Evolutionary conservation across 176 grass and related monocot genomes (phyloP), one percentile per base, ranked within the genome.

Genomic region (Phoenix roebelenii): DNA sequence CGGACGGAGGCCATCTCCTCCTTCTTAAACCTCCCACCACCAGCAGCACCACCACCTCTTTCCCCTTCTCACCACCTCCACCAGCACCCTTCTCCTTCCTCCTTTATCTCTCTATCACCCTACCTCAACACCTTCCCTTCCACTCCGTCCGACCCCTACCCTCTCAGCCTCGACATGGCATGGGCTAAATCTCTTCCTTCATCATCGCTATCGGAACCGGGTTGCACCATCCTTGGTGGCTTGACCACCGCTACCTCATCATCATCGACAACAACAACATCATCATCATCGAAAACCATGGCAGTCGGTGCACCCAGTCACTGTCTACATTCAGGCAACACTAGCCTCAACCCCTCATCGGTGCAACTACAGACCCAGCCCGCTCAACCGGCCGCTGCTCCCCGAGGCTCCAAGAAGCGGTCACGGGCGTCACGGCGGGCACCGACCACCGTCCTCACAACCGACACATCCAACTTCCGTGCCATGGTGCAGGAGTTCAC

Each of bases 401-500:
- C 59, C 54, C 61, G 79, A 15, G 79, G 54, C 3, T 30, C 88
- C 25, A 88, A 85, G 74, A 98, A 98, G 73, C 84, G 93, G 6
- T 83, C 84, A 3, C 80, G 93, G 61, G 88, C 88, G n/a, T 98
- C 88, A 9, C 65, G 88, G 64, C 73, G 88, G 0, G 81, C 93
- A 5, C 84, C 84, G 70, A 98, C 93, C 49, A 98, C 93, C 3
- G 93, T 98, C 15, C 67, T 98, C 71, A 85, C 76, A 63, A 98
- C 93, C 17, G 82, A 98, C 76, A 89, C 83, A 30, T 73, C 76
- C 55, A 98, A 92, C 65, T 98, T 98, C 75, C 87, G 87, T 49
- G 76, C 87, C 81, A 92, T 85, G 87, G 93, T 98, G 67, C 93
- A 98, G 74, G 87, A 98, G 82, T 79, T 98, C 84, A 98, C 93